phyloP scores from a whole-genome alignment of 495 filamentous ascomycete species.

The Neurospora sp. region DNA sequence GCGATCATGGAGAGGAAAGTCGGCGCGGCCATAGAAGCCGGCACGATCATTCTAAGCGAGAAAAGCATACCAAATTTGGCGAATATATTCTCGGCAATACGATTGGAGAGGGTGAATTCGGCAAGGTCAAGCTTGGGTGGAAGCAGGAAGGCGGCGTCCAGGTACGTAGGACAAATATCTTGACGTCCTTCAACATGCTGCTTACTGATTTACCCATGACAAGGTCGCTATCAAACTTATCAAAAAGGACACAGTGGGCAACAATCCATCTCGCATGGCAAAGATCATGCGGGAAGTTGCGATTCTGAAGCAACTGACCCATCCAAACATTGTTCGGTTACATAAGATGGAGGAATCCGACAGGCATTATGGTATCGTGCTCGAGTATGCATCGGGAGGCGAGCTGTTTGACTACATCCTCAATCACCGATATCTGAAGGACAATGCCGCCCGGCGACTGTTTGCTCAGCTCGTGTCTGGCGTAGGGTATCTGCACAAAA shows the following conservation, averaged over 20 bases:
- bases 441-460: constrained; percentile 76
- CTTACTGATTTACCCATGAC: not conserved
- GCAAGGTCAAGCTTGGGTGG: constrained; percentile 99
- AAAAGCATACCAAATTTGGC: constrained; percentile 83
- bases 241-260: constrained; percentile 74
- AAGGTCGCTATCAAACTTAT: constrained; percentile 98
- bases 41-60: constrained; percentile 58
- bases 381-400: constrained; percentile 95
- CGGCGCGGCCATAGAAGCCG: constrained; percentile 57
- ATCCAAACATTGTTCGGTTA: constrained; percentile 93
- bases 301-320: constrained; percentile 74
- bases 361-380: constrained; percentile 91
- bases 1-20: constrained; percentile 51
- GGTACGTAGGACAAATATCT: constrained; percentile 29
- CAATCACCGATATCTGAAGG: constrained; percentile 91
- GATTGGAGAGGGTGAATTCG: constrained; percentile 97
- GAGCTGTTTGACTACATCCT: constrained; percentile 98
- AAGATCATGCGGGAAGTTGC: constrained; percentile 97
- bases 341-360: constrained; percentile 99
- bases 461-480: constrained; percentile 96
- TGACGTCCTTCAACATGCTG: not conserved
- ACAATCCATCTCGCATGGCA: constrained; percentile 75
- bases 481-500: constrained; percentile 97
- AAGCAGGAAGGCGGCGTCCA: constrained; percentile 85
- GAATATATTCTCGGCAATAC: constrained; percentile 93